Evolutionary conservation across 306 rosid genomes (phyloP).

Genomic region (Elaeagnus macrophylla): DNA sequence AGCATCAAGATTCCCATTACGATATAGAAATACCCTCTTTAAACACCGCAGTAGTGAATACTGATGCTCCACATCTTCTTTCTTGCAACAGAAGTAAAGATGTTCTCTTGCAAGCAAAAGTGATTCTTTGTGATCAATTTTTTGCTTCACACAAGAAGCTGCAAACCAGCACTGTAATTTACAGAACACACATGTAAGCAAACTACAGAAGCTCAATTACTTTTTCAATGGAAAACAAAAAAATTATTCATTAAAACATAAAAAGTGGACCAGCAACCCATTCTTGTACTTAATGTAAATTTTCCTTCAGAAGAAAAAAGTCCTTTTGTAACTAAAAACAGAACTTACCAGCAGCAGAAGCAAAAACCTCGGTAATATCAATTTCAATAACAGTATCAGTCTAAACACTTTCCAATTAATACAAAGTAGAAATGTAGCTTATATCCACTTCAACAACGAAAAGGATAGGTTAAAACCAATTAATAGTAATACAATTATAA

Average conservation of each 20-base stretch:
- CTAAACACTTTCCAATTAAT: no score
- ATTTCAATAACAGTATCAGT: no score
- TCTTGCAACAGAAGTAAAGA: constrained; percentile 56
- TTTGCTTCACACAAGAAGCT: constrained; percentile 46
- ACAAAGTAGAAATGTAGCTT: no score
- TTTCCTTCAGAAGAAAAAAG: no score
- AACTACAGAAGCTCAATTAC: constrained; percentile 7
- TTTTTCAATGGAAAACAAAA: not conserved
- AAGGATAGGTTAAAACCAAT: not conserved
- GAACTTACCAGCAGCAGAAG: no score
- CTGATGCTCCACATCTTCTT: constrained; percentile 45
- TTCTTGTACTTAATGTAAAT: no score
- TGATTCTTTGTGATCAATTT: constrained; percentile 50
- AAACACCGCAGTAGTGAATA: constrained; percentile 61
- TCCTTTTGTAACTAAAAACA: no score
- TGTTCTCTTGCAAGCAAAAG: constrained; percentile 49
- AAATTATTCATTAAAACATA: no score
- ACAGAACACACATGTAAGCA: constrained; percentile 4
- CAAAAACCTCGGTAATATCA: no score
- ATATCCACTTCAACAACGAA: not conserved
- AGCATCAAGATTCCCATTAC: constrained; percentile 21
- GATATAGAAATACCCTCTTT: constrained; percentile 41
- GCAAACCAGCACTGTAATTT: constrained; percentile 72
- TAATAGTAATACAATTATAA: constrained; percentile 2
- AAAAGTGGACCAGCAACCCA: no score